Evolutionary conservation across 208 protist species (phyloP).

Genomic region (Kentomonas sorsogonicus): DNA sequence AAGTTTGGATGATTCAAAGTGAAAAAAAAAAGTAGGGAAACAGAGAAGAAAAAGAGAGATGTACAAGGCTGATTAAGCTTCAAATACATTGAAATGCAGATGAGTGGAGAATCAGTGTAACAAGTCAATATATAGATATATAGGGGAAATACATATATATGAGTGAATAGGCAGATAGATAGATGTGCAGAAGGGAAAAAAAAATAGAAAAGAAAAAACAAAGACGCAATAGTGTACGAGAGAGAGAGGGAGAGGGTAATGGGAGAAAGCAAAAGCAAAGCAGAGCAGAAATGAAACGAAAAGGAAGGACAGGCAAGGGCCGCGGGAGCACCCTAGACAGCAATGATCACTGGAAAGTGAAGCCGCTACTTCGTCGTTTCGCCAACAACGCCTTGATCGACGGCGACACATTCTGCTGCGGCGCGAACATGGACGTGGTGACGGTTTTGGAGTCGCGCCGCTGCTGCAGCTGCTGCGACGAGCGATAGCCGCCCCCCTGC

Average conservation of each 20-base stretch:
- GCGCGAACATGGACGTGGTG: background rate
- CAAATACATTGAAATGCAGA: conserved; percentile 14
- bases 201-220: background rate
- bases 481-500: background rate
- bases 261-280: conserved; percentile 10
- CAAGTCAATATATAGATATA: no score
- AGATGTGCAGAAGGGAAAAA: conserved; percentile 3
- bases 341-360: conserved; percentile 20
- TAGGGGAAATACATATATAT: background rate
- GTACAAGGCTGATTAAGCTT: conserved; percentile 3
- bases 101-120: background rate
- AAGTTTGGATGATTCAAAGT: background rate
- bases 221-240: background rate
- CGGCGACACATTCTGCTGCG: conserved; percentile 36
- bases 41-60: conserved; percentile 11
- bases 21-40: background rate
- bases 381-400: conserved; percentile 61
- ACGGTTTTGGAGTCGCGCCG: background rate
- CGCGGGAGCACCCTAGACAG: no score
- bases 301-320: no score
- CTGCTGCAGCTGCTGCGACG: conserved; percentile 14
- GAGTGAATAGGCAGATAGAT: background rate
- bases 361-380: conserved; percentile 35
- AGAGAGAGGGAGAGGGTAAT: conserved; percentile 2
- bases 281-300: conserved; percentile 3